Base-by-base conservation (phyloP, 139 green algal species). In the Diplosphaera chodatii region DNA sequence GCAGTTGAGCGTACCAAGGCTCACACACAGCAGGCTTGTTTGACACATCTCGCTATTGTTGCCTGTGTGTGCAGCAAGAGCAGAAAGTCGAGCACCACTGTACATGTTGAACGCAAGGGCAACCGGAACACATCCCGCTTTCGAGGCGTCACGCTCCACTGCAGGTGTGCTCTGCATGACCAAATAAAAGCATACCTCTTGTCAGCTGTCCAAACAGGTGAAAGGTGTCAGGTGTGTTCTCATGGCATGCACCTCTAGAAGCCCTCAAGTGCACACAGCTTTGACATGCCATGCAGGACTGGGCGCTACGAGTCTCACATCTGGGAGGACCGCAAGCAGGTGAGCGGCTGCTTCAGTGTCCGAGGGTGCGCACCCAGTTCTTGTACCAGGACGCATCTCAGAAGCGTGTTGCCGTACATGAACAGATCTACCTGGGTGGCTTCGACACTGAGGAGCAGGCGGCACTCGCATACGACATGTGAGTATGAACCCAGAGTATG, bases 141-240 rank as follows among this genome's bases (percentile, higher is more conserved):
- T 69, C 72, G 91, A 29, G 91, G 91, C n/a, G 91, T 96, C 22
- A 96, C 91, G 4, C 88, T 95, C 48, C 91, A 96, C 78, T 88
- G 84, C 74, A 79, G 91, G 27, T 95, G 85, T 2, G 80, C 82
- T 13, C 37, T 8, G 37, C 37, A 48, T 13, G 13, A 48, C 37
- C 37, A 13, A 13, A 8, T 48, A n/a, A n/a, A n/a, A n/a, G n/a
- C n/a, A n/a, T n/a, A n/a, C n/a, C n/a, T n/a, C n/a, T n/a, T n/a
- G n/a, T n/a, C n/a, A n/a, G n/a, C n/a, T n/a, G n/a, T n/a, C n/a
- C n/a, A n/a, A n/a, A n/a, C n/a, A n/a, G n/a, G n/a, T n/a, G n/a
- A n/a, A n/a, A n/a, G n/a, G n/a, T n/a, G n/a, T n/a, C n/a, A n/a
- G n/a, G n/a, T n/a, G n/a, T n/a, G n/a, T n/a, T n/a, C n/a, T n/a